These are phyloP conservation scores for Pyricularia grisea DNA, from an alignment of 2,329 filamentous ascomycete species.

Conservation along the genomic window DNA sequence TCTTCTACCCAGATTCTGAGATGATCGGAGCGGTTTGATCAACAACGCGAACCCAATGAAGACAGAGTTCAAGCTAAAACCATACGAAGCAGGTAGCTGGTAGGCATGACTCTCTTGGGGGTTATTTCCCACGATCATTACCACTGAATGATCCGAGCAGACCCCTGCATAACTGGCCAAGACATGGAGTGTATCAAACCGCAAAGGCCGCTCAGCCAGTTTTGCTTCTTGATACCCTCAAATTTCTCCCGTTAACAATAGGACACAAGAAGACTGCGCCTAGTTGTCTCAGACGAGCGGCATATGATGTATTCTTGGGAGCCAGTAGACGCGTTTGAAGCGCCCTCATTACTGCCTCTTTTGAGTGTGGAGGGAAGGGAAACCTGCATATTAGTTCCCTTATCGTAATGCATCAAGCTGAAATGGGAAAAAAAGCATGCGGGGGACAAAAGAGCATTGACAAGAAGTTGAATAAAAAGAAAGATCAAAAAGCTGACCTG, in stretches of 20 bases:
- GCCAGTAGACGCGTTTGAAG: too few species aligned
- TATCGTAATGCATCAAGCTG: not conserved
- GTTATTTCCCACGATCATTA: not conserved
- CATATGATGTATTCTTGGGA: not conserved
- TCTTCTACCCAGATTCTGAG: not conserved
- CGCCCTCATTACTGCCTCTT: not conserved
- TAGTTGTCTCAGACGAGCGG: not conserved
- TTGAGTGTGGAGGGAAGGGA: not conserved
- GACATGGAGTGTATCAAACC: conserved; percentile 4
- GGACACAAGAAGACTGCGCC: not conserved
- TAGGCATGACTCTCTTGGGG: not conserved
- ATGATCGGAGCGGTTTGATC: conserved; percentile 1
- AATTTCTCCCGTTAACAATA: not conserved
- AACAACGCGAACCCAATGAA: not conserved
- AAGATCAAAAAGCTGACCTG: not conserved
- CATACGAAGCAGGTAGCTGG: not conserved
- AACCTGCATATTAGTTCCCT: not conserved
- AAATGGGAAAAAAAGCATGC: not conserved
- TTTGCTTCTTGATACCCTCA: not conserved
- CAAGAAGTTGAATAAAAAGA: not conserved
- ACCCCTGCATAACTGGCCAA: conserved; percentile 3
- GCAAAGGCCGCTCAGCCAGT: not conserved
- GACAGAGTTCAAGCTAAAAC: not conserved
- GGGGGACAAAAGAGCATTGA: not conserved
- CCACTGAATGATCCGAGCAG: not conserved